Evolutionary conservation across 2,329 filamentous ascomycete species (phyloP).

Genomic region (Arthroderma sp.): DNA sequence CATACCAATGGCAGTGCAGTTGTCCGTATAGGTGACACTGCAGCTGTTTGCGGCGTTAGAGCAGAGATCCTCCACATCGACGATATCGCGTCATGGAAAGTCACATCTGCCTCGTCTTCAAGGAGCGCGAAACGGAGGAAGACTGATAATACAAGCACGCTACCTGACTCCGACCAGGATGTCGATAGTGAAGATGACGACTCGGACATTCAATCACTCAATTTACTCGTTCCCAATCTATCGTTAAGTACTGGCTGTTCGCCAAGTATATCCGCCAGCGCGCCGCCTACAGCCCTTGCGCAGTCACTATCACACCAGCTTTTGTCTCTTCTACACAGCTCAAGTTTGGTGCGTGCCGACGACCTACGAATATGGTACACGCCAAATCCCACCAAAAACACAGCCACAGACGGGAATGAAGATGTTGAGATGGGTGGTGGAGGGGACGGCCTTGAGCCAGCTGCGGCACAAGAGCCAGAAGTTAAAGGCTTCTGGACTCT

Average conservation of each 20-base stretch:
- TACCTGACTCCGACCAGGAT: conserved; percentile 25
- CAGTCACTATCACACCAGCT: conserved; percentile 76
- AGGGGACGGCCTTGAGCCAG: conserved; percentile 17
- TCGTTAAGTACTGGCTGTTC: conserved; percentile 85
- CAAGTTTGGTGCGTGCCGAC: conserved; percentile 52
- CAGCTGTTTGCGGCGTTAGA: conserved; percentile 85
- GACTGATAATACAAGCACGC: conserved; percentile 16
- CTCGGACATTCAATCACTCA: conserved; percentile 38
- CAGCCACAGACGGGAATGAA: conserved; percentile 5
- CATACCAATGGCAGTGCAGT: conserved; percentile 86
- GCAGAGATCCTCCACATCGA: conserved; percentile 68
- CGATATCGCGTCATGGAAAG: conserved; percentile 51
- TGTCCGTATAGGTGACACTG: conserved; percentile 77
- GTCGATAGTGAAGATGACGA: conserved; percentile 37
- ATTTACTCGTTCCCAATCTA: conserved; percentile 83
- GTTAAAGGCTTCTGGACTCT: conserved; percentile 87
- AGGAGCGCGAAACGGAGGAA: conserved; percentile 25
- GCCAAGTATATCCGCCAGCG: conserved; percentile 71
- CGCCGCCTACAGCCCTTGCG: conserved; percentile 64
- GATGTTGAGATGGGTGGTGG: conserved; percentile 37
- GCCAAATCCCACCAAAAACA: conserved; percentile 29
- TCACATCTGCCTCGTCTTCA: conserved; percentile 22
- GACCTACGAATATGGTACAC: conserved; percentile 64
- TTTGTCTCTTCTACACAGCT: conserved; percentile 61
- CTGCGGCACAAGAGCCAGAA: conserved; percentile 29